A percentile compares a stretch with the other conserved stretches of the same genome.
Evolutionary conservation across 257 asterid species (phyloP).

Genomic region (Perilla frutescens): DNA sequence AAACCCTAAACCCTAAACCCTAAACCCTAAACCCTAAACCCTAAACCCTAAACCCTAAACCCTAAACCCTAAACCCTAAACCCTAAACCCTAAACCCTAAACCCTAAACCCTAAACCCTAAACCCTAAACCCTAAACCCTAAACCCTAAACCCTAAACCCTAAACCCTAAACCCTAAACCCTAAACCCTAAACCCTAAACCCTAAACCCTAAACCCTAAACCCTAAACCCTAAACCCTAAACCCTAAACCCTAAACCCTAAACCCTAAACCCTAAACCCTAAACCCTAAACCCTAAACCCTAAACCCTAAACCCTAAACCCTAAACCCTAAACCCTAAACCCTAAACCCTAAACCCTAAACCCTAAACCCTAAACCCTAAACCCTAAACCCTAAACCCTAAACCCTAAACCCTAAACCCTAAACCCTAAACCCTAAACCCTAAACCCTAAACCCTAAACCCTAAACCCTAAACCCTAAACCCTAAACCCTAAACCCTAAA

Average conservation of each 20-base stretch:
- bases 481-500: background rate
- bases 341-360: background rate
- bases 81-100: background rate
- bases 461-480: slow-evolving; percentile 15
- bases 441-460: background rate
- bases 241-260: background rate
- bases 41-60: background rate
- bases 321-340: background rate
- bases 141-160: background rate
- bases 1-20: background rate
- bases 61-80: background rate
- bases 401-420: slow-evolving; percentile 5
- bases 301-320: background rate
- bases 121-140: background rate
- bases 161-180: background rate
- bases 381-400: slow-evolving; percentile 16
- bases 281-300: background rate
- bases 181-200: background rate
- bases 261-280: slow-evolving; percentile 2
- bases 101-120: background rate
- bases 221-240: slow-evolving; percentile 1
- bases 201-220: background rate
- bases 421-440: slow-evolving; percentile 12
- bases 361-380: background rate
- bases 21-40: background rate